phyloP scores from a whole-genome alignment of 495 filamentous ascomycete species.

The Aspergillus asperescens region DNA sequence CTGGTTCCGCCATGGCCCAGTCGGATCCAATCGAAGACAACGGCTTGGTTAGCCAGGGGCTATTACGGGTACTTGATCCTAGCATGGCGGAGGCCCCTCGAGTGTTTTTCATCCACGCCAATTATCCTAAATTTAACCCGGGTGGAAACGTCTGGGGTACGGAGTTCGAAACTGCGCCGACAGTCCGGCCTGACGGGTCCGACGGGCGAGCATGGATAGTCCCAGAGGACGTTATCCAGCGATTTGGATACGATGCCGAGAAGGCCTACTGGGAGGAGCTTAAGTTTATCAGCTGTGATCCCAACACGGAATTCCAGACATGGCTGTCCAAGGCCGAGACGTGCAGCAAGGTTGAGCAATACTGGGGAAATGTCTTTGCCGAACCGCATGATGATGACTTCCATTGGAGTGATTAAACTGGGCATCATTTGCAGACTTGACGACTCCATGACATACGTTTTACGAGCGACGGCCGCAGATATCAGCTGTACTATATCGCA shows the following conservation, averaged over 20 bases:
- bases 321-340: constrained; percentile 36
- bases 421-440: not conserved
- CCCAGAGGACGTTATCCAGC: constrained; percentile 30
- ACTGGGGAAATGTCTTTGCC: constrained; percentile 41
- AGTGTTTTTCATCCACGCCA: constrained; percentile 51
- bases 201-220: constrained; percentile 40
- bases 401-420: constrained; percentile 28
- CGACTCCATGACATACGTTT: constrained; percentile 1
- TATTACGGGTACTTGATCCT: constrained; percentile 37
- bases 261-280: constrained; percentile 49
- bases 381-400: constrained; percentile 35
- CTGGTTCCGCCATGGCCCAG: constrained; percentile 42
- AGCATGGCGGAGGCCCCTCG: constrained; percentile 27
- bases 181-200: constrained; percentile 33
- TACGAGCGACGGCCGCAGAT: constrained; percentile 2
- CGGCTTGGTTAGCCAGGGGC: constrained; percentile 30
- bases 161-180: constrained; percentile 38
- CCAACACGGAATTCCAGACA: constrained; percentile 33
- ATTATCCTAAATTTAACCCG: constrained; percentile 52
- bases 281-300: constrained; percentile 44
- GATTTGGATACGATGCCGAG: constrained; percentile 50
- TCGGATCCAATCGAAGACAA: constrained; percentile 44
- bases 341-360: constrained; percentile 34
- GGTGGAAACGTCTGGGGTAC: constrained; percentile 38
- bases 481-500: not conserved